A percentile compares a stretch with the other conserved stretches of the same genome.
These are phyloP conservation scores for Fraxinus quadrangulata DNA, from an alignment of 257 asterid species.

Conservation along the genomic window DNA sequence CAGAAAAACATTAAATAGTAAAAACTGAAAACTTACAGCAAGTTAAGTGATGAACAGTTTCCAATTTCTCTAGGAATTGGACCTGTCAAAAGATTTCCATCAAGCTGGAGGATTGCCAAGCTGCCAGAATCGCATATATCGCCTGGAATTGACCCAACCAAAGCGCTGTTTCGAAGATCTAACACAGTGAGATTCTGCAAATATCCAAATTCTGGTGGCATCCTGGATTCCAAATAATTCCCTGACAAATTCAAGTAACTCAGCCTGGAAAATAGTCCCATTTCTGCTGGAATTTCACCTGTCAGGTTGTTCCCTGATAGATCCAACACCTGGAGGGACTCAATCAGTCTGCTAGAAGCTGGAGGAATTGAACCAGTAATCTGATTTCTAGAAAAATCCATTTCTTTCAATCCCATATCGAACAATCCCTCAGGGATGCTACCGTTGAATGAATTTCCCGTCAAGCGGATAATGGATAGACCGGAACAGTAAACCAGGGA, in stretches of 20 bases:
- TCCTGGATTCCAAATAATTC: conserved; percentile 70
- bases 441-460: conserved; percentile 59
- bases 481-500: conserved; percentile 43
- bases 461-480: conserved; percentile 52
- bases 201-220: conserved; percentile 79
- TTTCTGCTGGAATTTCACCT: conserved; percentile 75
- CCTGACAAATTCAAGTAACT: conserved; percentile 77
- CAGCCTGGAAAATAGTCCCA: conserved; percentile 71
- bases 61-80: conserved; percentile 75
- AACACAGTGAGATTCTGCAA: conserved; percentile 66
- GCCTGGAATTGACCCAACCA: conserved; percentile 70
- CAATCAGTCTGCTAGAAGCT: conserved; percentile 60
- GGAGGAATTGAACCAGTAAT: conserved; percentile 64
- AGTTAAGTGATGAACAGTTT: conserved; percentile 79
- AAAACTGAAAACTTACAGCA: conserved; percentile 62
- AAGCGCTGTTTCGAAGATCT: conserved; percentile 63
- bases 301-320: conserved; percentile 66
- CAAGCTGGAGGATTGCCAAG: conserved; percentile 85
- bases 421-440: conserved; percentile 63
- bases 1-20: neutral
- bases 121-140: conserved; percentile 86
- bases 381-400: conserved; percentile 74
- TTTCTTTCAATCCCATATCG: conserved; percentile 61
- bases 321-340: conserved; percentile 63
- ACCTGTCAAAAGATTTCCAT: conserved; percentile 77